phyloP scores from a whole-genome alignment of 768 basidiomycete species.

The Mycena metata region DNA sequence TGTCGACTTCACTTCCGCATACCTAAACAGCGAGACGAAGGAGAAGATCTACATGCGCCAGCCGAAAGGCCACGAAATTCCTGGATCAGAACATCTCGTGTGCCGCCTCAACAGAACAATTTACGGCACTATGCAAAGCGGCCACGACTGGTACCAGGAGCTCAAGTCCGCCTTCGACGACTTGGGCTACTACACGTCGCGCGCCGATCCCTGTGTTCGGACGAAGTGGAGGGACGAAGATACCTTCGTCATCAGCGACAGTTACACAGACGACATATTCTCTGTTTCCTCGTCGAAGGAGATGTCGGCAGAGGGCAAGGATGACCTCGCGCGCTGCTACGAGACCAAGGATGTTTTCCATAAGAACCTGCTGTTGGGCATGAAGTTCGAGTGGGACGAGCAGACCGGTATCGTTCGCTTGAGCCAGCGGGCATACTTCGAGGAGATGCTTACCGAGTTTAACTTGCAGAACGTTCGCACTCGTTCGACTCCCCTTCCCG shows the following conservation, averaged over 20 bases:
- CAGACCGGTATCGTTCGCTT: background rate
- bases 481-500: background rate
- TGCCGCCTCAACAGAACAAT: slow-evolving; percentile 9
- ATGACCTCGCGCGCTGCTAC: background rate
- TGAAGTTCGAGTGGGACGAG: background rate
- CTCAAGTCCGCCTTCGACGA: background rate
- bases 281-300: background rate
- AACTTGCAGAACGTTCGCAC: background rate
- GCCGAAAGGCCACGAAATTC: slow-evolving; percentile 31
- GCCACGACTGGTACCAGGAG: slow-evolving; percentile 7
- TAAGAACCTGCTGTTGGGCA: background rate
- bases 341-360: slow-evolving; percentile 5
- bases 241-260: background rate
- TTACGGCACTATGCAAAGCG: slow-evolving; percentile 15
- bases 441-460: slow-evolving; percentile 5
- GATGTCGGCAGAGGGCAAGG: background rate
- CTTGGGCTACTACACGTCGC: background rate
- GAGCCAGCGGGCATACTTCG: slow-evolving; percentile 7
- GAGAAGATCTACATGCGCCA: slow-evolving; percentile 45
- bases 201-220: slow-evolving; percentile 10
- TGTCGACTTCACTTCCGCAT: slow-evolving; percentile 41
- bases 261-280: background rate
- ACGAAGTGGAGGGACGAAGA: background rate
- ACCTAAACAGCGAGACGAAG: slow-evolving; percentile 42
- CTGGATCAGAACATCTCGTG: background rate